A percentile compares a stretch with the other conserved stretches of the same genome.
Evolutionary conservation across 306 rosid species (phyloP).

Genomic region (Vachellia pachyceras): DNA sequence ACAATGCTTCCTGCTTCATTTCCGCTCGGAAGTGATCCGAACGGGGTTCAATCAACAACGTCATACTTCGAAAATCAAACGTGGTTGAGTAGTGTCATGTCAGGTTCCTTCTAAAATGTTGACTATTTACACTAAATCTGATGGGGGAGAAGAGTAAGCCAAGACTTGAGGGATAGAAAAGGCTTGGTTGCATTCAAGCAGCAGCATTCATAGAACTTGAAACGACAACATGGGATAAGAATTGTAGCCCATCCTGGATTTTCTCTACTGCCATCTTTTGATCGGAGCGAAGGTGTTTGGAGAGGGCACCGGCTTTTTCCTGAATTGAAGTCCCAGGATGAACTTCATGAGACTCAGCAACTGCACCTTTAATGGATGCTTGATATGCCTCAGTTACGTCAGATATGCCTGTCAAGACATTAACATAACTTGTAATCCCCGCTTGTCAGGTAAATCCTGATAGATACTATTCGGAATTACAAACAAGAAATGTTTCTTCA

Average conservation of each 20-base stretch:
- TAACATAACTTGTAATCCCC: background rate
- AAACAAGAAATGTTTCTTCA: background rate
- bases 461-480: background rate
- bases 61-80: background rate
- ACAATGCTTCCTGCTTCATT: background rate
- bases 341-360: slow-evolving; percentile 60
- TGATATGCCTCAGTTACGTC: slow-evolving; percentile 84
- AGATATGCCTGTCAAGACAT: slow-evolving; percentile 64
- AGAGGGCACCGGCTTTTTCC: slow-evolving; percentile 70
- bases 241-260: slow-evolving; percentile 87
- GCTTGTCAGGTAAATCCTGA: background rate
- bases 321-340: slow-evolving; percentile 60
- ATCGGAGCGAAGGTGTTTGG: slow-evolving; percentile 70
- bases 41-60: slow-evolving; percentile 4
- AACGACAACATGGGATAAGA: slow-evolving; percentile 70
- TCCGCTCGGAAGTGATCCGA: background rate
- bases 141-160: too few relatives aligned
- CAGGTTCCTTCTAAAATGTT: background rate
- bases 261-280: slow-evolving; percentile 72
- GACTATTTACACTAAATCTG: slow-evolving; percentile 20
- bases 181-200: slow-evolving; percentile 50
- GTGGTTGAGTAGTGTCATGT: too few relatives aligned
- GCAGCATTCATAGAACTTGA: slow-evolving; percentile 77
- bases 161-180: background rate
- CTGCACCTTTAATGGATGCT: slow-evolving; percentile 75